Conservation (phyloP, 495 filamentous ascomycete genomes). For the Glarea lozoyensis region DNA sequence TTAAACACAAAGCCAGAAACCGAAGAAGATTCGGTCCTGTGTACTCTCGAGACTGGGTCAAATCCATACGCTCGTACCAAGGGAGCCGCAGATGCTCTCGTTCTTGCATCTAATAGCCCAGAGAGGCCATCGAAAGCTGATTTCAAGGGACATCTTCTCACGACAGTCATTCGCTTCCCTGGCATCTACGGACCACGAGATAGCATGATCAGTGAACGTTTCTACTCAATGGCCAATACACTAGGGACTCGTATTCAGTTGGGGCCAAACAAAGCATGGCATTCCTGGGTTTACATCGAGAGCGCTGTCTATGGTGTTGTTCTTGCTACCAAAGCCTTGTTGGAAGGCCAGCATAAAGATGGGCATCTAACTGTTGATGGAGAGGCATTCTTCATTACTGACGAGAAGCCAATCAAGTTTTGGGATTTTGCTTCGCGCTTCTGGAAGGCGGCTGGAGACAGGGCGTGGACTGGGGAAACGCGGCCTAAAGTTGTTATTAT, state of each 20-base stretch:
- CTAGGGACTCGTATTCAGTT: neutral
- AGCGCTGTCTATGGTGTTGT: neutral
- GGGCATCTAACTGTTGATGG: neutral
- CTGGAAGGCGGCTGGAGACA: neutral
- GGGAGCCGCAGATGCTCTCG: neutral
- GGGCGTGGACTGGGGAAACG: neutral
- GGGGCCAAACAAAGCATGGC: neutral
- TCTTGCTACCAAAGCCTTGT: neutral
- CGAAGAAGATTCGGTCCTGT: neutral
- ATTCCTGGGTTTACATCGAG: neutral
- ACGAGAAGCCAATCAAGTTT: neutral
- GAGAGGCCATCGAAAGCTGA: neutral
- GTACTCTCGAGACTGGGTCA: neutral
- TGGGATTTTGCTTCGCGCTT: neutral
- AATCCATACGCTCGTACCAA: neutral
- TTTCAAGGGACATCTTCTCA: neutral
- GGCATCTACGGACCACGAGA: neutral
- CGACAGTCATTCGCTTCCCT: neutral
- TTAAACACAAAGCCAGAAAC: neutral
- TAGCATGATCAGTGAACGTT: neutral
- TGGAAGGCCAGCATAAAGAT: neutral
- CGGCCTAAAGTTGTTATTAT: neutral
- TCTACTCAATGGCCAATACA: neutral
- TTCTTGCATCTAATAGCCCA: neutral
- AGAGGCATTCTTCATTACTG: neutral